These are phyloP conservation scores for Cerrena zonata DNA, from an alignment of 1,284 basidiomycete genomes.

Conservation along the genomic window DNA sequence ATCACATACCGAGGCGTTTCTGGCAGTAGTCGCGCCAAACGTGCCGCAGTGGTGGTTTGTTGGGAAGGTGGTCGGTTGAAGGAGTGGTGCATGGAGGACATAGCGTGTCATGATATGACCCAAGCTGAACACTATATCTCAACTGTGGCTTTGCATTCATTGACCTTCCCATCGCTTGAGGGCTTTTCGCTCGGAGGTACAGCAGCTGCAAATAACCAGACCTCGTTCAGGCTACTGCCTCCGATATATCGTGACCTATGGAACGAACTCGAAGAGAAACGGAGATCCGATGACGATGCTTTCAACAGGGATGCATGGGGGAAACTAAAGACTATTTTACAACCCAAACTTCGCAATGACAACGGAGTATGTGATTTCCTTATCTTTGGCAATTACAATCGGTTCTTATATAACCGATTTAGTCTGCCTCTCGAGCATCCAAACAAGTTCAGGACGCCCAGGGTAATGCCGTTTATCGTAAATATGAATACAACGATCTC, in stretches of 20 bases:
- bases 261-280: slow-evolving; percentile 77
- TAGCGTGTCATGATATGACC: slow-evolving; percentile 71
- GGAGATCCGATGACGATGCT: slow-evolving; percentile 59
- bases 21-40: slow-evolving; percentile 62
- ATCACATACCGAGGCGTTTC: slow-evolving; percentile 65
- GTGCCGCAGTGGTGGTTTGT: slow-evolving; percentile 64
- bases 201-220: slow-evolving; percentile 37
- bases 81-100: slow-evolving; percentile 79
- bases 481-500: slow-evolving; percentile 17
- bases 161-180: slow-evolving; percentile 58
- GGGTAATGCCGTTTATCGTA: slow-evolving; percentile 10
- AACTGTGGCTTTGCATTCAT: slow-evolving; percentile 75
- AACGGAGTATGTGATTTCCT: slow-evolving; percentile 35
- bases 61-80: slow-evolving; percentile 64
- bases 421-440: slow-evolving; percentile 26
- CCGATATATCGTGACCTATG: slow-evolving; percentile 83
- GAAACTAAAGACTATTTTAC: slow-evolving; percentile 58
- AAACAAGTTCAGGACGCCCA: slow-evolving; percentile 26
- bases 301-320: slow-evolving; percentile 70
- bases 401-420: not conserved
- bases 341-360: slow-evolving; percentile 44
- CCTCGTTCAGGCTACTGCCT: slow-evolving; percentile 74
- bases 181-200: slow-evolving; percentile 54
- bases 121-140: slow-evolving; percentile 92
- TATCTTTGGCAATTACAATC: not conserved